phyloP scores from a whole-genome alignment of 305 asterid species.

The Fraxinus nigra region DNA sequence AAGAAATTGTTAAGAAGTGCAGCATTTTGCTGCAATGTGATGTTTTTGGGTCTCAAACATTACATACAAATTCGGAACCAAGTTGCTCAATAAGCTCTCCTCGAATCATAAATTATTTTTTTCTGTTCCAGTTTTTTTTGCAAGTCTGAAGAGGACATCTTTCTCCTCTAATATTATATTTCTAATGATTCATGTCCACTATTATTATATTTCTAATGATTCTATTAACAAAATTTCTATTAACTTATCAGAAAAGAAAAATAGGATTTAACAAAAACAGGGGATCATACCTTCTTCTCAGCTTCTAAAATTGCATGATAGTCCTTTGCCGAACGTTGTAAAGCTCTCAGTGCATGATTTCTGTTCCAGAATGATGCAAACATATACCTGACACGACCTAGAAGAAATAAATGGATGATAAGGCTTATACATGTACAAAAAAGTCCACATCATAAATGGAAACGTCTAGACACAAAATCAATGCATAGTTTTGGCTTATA shows the following conservation, averaged over 20 bases:
- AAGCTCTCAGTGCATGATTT: constrained; percentile 70
- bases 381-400: constrained; percentile 94
- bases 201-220: neutral
- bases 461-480: neutral
- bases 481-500: neutral
- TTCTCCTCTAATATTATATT: neutral
- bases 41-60: neutral
- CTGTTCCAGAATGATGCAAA: constrained; percentile 99
- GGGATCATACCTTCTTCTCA: constrained; percentile 70
- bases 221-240: neutral
- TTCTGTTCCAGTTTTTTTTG: neutral
- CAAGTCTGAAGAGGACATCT: neutral
- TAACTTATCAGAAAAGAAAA: constrained; percentile 10
- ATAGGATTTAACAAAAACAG: constrained; percentile 20
- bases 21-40: neutral
- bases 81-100: neutral
- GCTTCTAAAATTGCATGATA: constrained; percentile 65
- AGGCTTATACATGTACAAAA: constrained; percentile 10
- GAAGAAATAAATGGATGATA: constrained; percentile 28
- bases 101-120: neutral
- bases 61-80: neutral
- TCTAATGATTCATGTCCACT: neutral
- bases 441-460: neutral
- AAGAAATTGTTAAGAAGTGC: neutral
- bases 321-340: constrained; percentile 62